These are phyloP conservation scores for Phytophthora crassamura DNA, from an alignment of 352 stramenopile genomes.

Conservation along the genomic window DNA sequence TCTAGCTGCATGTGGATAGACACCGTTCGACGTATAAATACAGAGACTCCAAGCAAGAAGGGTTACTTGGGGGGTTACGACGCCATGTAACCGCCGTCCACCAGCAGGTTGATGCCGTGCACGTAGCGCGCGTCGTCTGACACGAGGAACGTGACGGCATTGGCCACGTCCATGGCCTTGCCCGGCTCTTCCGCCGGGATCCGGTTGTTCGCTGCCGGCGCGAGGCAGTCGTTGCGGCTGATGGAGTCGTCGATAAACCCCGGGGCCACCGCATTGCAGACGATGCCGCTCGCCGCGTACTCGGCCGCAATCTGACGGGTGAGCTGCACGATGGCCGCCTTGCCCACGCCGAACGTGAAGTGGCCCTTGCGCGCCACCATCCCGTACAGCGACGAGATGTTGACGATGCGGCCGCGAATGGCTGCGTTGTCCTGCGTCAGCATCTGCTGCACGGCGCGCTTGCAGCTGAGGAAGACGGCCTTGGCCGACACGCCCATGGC, in stretches of 20 bases:
- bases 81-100: slow-evolving; percentile 66
- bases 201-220: slow-evolving; percentile 50
- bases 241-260: slow-evolving; percentile 75
- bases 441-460: slow-evolving; percentile 69
- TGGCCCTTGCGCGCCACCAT: slow-evolving; percentile 65
- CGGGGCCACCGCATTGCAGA: slow-evolving; percentile 70
- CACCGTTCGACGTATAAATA: slow-evolving; percentile 20
- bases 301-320: slow-evolving; percentile 70
- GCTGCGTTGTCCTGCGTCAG: slow-evolving; percentile 60
- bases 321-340: slow-evolving; percentile 69
- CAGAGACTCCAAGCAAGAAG: slow-evolving; percentile 17
- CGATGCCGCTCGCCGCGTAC: slow-evolving; percentile 61
- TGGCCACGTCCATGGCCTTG: slow-evolving; percentile 71
- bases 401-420: slow-evolving; percentile 69
- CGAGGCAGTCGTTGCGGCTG: slow-evolving; percentile 60
- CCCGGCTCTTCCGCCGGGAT: slow-evolving; percentile 61
- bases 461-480: slow-evolving; percentile 73
- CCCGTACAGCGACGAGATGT: slow-evolving; percentile 66
- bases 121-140: slow-evolving; percentile 72
- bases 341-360: slow-evolving; percentile 73
- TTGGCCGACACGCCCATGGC: slow-evolving; percentile 70
- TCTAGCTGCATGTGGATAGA: slow-evolving; percentile 49
- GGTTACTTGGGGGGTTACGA: slow-evolving; percentile 34
- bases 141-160: slow-evolving; percentile 72
- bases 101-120: slow-evolving; percentile 67